Evolutionary conservation across 768 basidiomycete genomes (phyloP), one percentile per base, ranked within the genome.

Genomic region (Lyophyllum decastes): DNA sequence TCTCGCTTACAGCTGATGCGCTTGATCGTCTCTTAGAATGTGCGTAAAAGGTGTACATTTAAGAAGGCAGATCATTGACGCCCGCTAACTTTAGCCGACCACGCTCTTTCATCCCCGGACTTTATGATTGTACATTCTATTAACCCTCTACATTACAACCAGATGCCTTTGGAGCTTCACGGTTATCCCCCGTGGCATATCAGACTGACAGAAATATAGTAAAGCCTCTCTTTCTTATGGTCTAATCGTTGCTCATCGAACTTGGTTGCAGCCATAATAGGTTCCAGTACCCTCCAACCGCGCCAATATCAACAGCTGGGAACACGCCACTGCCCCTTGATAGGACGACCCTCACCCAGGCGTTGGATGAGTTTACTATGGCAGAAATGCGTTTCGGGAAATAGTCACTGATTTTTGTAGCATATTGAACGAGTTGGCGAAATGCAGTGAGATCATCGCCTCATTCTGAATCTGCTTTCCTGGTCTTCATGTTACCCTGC

Each of bases 151-250:
- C 70, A 64, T 48, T 69, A 69, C 35, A 70, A 73, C 35, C 68
- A 66, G 38, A 65, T 74, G 22, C 84, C 88, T 0, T 70, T 87
- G 50, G 89, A 92, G 68, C 74, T 92, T 21, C 74, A 88, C 62
- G 88, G 87, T 4, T 92, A 88, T 64, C 92, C 92, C 17, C 92
- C 92, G 16, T 94, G 92, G 91, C 92, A 94, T 64, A 83, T 86
- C n/a, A 78, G 87, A 54, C 73, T 94, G 41, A 90, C 89, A 45
- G 92, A 94, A 70, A 85, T 94, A 59, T 80, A 86, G 92, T 92
- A 67, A 72, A 88, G 8, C 48, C 43, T 30, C 9, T 35, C 38
- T 27, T 24, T 10, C 10, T 54, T 54, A 43, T 41, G 0, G 7
- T 22, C 19, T 22, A 2, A 30, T 41, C 25, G 12, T 55, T 9